Evolutionary conservation across 257 asterid genomes (phyloP), one percentile per base, ranked within the genome.

Genomic region (Eucommia ulmoides): DNA sequence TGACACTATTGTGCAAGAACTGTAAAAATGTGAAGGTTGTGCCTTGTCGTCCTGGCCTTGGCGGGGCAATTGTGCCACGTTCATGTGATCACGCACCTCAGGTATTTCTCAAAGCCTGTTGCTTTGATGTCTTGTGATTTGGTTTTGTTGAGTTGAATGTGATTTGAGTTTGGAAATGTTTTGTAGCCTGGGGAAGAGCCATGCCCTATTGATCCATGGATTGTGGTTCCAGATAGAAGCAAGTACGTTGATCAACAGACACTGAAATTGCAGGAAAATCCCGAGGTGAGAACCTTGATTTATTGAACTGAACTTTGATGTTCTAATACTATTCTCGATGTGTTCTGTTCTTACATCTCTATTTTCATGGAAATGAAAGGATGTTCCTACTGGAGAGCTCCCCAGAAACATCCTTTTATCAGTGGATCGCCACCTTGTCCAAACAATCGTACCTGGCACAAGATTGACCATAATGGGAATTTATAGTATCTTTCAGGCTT

Each of bases 21-120:
- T 91, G 96, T 68, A 83, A 75, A 75, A 86, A 86, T 67, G 81
- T 83, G 33, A 86, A 79, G 85, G 75, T 70, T 41, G 89, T 86
- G 48, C 95, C 98, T 22, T 86, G 98, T 50, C 93, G 94, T 45
- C 98, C 98, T 0, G 96, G 98, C 61, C 94, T 86, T 56, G 98
- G 98, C 62, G 96, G 98, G 55, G 98, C 98, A 41, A 66, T 91
- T 47, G 81, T 91, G 54, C 96, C 98, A 3, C 85, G 98, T 35
- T 80, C 93, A 52, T 86, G 98, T 68, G 98, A 86, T 66, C 94
- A 83, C 48, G 51, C 69, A 23, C 72, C 98, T 56, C 98, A 91
- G 94, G 98, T 91, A 51, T 45, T 42, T 54, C 8, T 23, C 33
- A 20, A 21, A 26, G 20, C 29, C 53, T n/a, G 44, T 45, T 38